phyloP scores from a whole-genome alignment of 805 yeast genomes.

The Hanseniaspora osmophila region DNA sequence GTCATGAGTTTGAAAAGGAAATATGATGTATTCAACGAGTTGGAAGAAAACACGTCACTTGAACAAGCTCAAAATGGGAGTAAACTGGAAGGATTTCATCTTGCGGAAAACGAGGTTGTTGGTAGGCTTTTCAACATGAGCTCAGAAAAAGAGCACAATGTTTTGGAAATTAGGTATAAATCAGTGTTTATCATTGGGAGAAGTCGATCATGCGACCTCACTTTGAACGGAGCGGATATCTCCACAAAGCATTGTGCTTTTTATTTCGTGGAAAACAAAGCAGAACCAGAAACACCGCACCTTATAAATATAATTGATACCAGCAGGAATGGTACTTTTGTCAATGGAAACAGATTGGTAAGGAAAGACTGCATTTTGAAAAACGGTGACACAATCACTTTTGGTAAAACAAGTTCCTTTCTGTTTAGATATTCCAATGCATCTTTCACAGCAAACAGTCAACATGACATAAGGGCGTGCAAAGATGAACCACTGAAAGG shows the following conservation, averaged over 20 bases:
- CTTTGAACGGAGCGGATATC: constrained; percentile 41
- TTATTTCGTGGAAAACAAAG: constrained; percentile 26
- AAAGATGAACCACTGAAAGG: no score
- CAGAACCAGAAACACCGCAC: constrained; percentile 22
- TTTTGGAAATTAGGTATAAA: constrained; percentile 19
- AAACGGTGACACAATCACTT: constrained; percentile 49
- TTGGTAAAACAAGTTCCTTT: constrained; percentile 41
- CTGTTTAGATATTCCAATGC: constrained; percentile 29
- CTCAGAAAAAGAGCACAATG: constrained; percentile 22
- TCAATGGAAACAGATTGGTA: constrained; percentile 41
- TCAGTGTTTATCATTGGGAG: constrained; percentile 33
- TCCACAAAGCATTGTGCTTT: constrained; percentile 54
- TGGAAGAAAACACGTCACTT: neutral
- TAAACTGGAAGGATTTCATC: neutral
- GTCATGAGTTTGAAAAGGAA: neutral
- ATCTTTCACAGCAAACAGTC: neutral
- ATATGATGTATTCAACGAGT: constrained; percentile 3
- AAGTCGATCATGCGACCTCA: constrained; percentile 45
- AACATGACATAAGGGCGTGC: neutral
- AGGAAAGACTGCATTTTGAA: constrained; percentile 36
- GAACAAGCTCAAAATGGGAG: no score
- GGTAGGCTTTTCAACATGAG: constrained; percentile 19
- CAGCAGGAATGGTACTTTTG: constrained; percentile 49
- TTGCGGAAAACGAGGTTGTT: constrained; percentile 2
- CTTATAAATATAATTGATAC: constrained; percentile 38